Base-by-base conservation (phyloP, 768 basidiomycete species). In the Termitomyces sp. region DNA sequence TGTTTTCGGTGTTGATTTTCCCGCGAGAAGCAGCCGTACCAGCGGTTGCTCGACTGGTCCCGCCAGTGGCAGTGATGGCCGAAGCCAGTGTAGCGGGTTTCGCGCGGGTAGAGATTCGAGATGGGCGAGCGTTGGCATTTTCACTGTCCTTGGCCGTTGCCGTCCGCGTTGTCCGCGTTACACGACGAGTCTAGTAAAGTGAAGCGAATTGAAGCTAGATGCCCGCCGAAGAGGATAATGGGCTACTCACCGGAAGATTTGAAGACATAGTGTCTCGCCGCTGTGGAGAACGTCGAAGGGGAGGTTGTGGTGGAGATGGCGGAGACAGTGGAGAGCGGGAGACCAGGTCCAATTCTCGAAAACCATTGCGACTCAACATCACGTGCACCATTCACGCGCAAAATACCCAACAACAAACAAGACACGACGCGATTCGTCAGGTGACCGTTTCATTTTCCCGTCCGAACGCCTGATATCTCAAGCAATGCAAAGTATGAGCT, bases 81-180 rank as follows among this genome's bases (percentile, higher is more conserved):
- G 73, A 68, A 20, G 71, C 60, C 41, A 79, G 72, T 11, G 78
- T 73, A 48, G 76, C 72, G 57, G 71, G 70, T 71, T 89, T 88
- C 69, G 84, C 75, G 67, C 86, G 86, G 57, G 85, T 80, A 43
- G 76, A 72, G 46, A 82, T 72, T 68, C 83, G 76, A 54, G 80
- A 76, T 40, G 81, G 80, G 59, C 85, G 83, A 59, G 83, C 83
- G 63, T 82, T 84, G 56, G 83, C 84, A 68, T 89, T 91, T 79
- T 91, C 88, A 68, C 78, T 83, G 68, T 87, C 86, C 71, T 85
- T 88, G 64, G 73, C 67, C 32, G 79, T 76, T 55, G 78, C 70
- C 48, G 73, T 68, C 52, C 75, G 66, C 49, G 73, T 72, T 56
- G 72, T 69, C 71, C 86, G 80, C 57, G 83, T 82, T 60, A 82